Evolutionary conservation across 179 eudicot genomes (phyloP), one percentile per base, ranked within the genome.

Genomic region (Heliamphora pulchella): DNA sequence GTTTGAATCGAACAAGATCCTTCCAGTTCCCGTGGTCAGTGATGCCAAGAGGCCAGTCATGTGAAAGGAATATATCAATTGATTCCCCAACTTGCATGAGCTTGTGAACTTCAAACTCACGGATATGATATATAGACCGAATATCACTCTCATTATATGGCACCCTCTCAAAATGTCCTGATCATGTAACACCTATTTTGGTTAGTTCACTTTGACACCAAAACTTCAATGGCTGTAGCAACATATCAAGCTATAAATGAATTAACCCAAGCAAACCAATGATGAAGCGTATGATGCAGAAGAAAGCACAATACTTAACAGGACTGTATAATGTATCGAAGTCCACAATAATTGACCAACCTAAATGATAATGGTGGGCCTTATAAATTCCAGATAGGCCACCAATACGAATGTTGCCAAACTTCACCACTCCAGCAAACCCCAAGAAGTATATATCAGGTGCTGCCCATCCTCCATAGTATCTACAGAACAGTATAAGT

Each of bases 401-500:
- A 84, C 98, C 99, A 80, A 96, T 92, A 64, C 99, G 93, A 74
- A 96, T 84, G 79, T 85, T 92, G 50, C 99, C 97, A 87, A 94
- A 96, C 88, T 92, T 96, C 85, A 96, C 86, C 73, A 96, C 90
- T 85, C 99, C 99, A 31, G 97, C 94, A 90, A 89, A 91, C 70
- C 98, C 99, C 84, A 96, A 85, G 90, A 96, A 96, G 86, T 90
- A 96, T 79, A 96, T 96, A 82, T 94, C 82, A 79, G 97, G 96
- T 53, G 99, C 99, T 46, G 88, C 92, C 99, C 99, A 96, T 87
- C 99, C 99, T 84, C 99, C 99, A 82, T 96, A 94, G 86, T 92
- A 96, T 90, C 99, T 96, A 84, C 17, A 83, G 67, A 82, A 85
- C 4, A 65, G 8, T 8, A 50, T 15, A 39, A 8, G 67, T 53